phyloP scores from a whole-genome alignment of 148 eudicot species.

The Rhododendron mucronatum region DNA sequence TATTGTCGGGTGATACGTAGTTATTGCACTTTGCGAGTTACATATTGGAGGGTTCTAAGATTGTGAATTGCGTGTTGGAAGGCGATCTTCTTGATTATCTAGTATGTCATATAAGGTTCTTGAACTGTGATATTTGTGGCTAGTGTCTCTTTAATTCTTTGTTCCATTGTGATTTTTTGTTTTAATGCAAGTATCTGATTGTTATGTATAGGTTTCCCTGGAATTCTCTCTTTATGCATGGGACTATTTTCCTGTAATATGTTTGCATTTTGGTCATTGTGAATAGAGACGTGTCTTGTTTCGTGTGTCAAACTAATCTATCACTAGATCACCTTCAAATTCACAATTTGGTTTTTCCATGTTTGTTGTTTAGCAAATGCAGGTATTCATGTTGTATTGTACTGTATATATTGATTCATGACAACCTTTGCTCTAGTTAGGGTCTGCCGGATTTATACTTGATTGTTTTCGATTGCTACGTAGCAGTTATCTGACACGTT shows the following conservation, averaged over 20 bases:
- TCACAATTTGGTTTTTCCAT: neutral
- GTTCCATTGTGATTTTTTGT: neutral
- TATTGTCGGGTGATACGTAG: neutral
- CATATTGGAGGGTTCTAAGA: neutral
- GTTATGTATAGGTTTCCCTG: neutral
- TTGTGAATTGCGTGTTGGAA: neutral
- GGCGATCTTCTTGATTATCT: neutral
- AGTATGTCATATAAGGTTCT: neutral
- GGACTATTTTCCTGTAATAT: neutral
- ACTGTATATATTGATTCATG: neutral
- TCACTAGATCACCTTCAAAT: neutral
- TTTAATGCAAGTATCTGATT: neutral
- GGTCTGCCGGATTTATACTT: neutral
- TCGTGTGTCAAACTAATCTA: neutral
- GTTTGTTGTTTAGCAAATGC: neutral
- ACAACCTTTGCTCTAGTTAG: neutral
- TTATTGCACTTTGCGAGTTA: neutral
- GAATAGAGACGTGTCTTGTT: neutral
- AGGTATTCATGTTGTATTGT: neutral
- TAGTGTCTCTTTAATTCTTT: neutral
- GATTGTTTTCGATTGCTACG: neutral
- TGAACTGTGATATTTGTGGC: neutral
- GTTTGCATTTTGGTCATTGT: neutral
- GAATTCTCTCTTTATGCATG: neutral
- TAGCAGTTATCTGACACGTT: neutral